These are phyloP conservation scores for Crithidia mellificae DNA, from an alignment of 208 protist genomes.

Conservation along the genomic window DNA sequence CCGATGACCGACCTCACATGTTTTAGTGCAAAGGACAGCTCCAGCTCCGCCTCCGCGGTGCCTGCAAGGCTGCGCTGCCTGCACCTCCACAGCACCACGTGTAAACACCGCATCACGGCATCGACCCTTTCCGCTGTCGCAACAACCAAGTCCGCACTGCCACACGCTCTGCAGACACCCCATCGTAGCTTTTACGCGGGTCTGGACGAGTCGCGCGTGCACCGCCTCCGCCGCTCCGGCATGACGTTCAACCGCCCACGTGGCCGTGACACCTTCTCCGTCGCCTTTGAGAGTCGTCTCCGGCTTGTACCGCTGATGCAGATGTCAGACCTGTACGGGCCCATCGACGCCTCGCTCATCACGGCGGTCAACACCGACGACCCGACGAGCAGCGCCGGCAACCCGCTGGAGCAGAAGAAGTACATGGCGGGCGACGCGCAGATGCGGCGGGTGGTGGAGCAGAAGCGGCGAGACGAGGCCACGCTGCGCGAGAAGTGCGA, in stretches of 20 bases:
- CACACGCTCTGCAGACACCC: background rate
- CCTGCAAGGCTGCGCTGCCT: too few species aligned
- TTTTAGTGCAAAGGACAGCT: too few species aligned
- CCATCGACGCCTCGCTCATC: constrained; percentile 28
- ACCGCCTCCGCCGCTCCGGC: constrained; percentile 56
- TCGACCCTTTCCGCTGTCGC: too few species aligned
- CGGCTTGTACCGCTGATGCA: constrained; percentile 32
- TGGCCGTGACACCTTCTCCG: constrained; percentile 74
- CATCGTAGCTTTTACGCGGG: constrained; percentile 66
- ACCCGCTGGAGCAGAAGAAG: constrained; percentile 40
- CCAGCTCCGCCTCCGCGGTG: too few species aligned
- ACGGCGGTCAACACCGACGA: constrained; percentile 27
- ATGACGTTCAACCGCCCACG: constrained; percentile 80
- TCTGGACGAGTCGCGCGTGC: constrained; percentile 69
- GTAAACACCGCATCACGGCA: too few species aligned
- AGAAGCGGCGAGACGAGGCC: constrained; percentile 29
- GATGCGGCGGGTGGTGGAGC: constrained; percentile 30
- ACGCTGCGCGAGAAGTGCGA: constrained; percentile 25
- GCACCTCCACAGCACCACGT: too few species aligned
- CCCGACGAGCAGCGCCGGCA: constrained; percentile 45
- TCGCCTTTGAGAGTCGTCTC: constrained; percentile 74
- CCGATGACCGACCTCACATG: too few species aligned
- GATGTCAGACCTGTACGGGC: constrained; percentile 35
- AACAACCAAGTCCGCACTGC: background rate
- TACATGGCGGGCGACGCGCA: constrained; percentile 35